Evolutionary conservation across 2,329 filamentous ascomycete species (phyloP), one percentile per base, ranked within the genome.

Genomic region (Coniochaeta sp.): DNA sequence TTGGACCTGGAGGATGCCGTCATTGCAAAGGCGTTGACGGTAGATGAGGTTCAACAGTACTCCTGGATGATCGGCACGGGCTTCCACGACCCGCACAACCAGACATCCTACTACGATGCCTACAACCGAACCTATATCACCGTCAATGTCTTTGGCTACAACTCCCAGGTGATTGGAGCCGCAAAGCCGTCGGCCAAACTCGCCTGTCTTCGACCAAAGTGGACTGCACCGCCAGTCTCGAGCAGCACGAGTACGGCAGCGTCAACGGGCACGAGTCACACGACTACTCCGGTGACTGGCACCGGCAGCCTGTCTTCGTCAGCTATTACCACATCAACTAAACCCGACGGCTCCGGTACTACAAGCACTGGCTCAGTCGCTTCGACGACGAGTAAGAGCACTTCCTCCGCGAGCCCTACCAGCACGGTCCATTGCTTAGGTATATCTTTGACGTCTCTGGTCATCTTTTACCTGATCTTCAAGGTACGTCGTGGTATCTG

Each of bases 81-180:
- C 7, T 54, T 54, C 28, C 3, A 54, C 22, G 47, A 54, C 7
- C 24, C 47, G 28, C 22, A 28, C 10, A 54, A 54, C 22, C 24
- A 54, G 16, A 54, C 47, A 54, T 54, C 47, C 4, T 28, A 54
- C 47, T 28, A 54, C 24, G 47, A 6, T 54, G 47, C 47, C 7
- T 54, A 6, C 22, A 54, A 50, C 2, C n/a, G 24, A 32, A 58
- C 26, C 9, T 58, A 50, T 24, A 42, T 58, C 0, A 24, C 44
- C 24, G 57, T 47, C 36, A 50, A 17, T 38, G 57, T 36, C 26
- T 58, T 58, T 38, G 57, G 57, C n/a, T 50, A 50, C 40, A 34
- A 38, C 19, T 17, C 26, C 4, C 47, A 54, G 24, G 47, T 54
- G 8, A 28, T 4, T 24, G 47, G 47, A 17, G 57, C 17, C 44